Conservation (phyloP, 345 rosid genomes). For the Rhizophora apiculata region DNA sequence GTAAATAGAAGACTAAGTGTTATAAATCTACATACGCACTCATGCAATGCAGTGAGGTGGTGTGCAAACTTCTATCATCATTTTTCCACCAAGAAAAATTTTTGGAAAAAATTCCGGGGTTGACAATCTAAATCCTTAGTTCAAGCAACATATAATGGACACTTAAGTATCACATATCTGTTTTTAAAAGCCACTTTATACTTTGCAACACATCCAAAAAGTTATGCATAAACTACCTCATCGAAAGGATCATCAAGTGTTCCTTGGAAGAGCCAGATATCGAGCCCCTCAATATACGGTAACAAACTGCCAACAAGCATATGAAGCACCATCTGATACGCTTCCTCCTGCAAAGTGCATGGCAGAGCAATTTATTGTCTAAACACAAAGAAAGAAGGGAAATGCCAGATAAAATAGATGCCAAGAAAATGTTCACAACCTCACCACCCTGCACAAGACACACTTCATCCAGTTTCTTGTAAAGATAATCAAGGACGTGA, state of each 20-base stretch:
- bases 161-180: neutral
- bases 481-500: constrained; percentile 76
- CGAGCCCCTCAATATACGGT: constrained; percentile 73
- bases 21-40: no score
- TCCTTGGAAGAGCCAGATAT: constrained; percentile 92
- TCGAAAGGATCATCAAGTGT: constrained; percentile 86
- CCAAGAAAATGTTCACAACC: constrained; percentile 47
- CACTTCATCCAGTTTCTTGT: constrained; percentile 67
- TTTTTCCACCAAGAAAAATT: neutral
- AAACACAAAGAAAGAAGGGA: constrained; percentile 10
- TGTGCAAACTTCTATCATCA: neutral
- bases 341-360: constrained; percentile 66
- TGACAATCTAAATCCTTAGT: neutral
- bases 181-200: constrained; percentile 1
- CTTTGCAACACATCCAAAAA: constrained; percentile 15
- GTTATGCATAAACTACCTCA: constrained; percentile 53
- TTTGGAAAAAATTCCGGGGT: neutral
- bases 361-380: constrained; percentile 10
- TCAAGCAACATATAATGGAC: neutral
- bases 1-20: no score
- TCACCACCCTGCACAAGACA: constrained; percentile 91
- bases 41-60: neutral
- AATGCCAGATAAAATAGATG: constrained; percentile 15
- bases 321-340: constrained; percentile 70
- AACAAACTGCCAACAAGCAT: constrained; percentile 72